These are phyloP conservation scores for Stramenopiles sp. DNA, from an alignment of 352 stramenopile genomes.

Conservation along the genomic window DNA sequence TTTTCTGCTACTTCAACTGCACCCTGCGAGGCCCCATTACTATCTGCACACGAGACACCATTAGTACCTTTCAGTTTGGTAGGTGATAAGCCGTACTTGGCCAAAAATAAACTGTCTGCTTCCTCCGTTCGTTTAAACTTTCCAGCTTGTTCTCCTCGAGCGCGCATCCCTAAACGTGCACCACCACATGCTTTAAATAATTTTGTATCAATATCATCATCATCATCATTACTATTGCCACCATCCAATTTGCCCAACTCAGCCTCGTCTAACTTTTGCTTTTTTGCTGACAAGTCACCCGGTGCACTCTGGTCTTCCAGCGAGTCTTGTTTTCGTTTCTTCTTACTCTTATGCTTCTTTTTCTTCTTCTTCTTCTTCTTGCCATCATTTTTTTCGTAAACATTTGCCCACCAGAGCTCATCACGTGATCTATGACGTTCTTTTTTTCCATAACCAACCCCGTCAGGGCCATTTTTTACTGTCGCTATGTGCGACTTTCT, in stretches of 20 bases:
- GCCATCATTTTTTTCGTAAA: not conserved
- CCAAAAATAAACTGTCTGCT: conserved; percentile 2
- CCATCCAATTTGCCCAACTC: not conserved
- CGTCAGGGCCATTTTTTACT: not conserved
- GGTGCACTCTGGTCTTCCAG: not conserved
- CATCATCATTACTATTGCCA: not conserved
- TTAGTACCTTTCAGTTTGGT: not conserved
- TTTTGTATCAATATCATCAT: conserved; percentile 6
- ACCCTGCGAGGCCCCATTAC: too few species aligned
- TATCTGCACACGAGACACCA: not conserved
- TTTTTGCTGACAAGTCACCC: not conserved
- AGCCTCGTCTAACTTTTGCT: not conserved
- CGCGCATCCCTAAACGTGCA: not conserved
- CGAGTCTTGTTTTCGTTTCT: conserved; percentile 1
- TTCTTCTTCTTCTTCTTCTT: conserved; percentile 14
- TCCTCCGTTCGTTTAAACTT: conserved; percentile 12
- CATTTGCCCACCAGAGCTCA: not conserved
- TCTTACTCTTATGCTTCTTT: not conserved
- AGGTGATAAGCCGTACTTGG: not conserved
- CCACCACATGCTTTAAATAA: conserved; percentile 10
- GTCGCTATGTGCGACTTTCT: conserved; percentile 3
- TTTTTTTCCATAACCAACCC: conserved; percentile 6
- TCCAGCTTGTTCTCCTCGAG: conserved; percentile 4
- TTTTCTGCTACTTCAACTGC: conserved; percentile 3
- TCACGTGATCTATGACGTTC: not conserved